Percentiles rank a stretch among this genome's conserved stretches.
Conservation (phyloP, 805 yeast species). For the Yamadazyma philogaea region DNA sequence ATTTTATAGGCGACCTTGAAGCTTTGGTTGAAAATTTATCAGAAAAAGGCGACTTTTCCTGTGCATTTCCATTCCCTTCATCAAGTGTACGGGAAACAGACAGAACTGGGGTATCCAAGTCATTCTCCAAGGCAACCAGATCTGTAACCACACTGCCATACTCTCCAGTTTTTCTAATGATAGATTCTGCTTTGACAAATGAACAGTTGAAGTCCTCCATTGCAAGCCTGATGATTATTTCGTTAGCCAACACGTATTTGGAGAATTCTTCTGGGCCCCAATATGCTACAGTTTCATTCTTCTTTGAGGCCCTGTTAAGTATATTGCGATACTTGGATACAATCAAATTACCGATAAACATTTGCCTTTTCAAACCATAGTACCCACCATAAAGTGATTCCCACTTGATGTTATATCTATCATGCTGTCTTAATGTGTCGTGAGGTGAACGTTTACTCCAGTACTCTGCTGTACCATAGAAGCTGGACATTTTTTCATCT, state of each 20-base stretch:
- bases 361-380: slow-evolving; percentile 58
- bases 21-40: background rate
- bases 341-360: slow-evolving; percentile 45
- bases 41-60: background rate
- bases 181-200: slow-evolving; percentile 44
- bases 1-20: background rate
- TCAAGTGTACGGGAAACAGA: background rate
- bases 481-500: slow-evolving; percentile 39
- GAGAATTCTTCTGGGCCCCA: slow-evolving; percentile 60
- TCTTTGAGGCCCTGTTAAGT: slow-evolving; percentile 24
- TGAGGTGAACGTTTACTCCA: slow-evolving; percentile 33
- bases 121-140: slow-evolving; percentile 26
- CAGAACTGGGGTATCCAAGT: slow-evolving; percentile 8
- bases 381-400: slow-evolving; percentile 53
- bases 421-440: slow-evolving; percentile 44
- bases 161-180: slow-evolving; percentile 46
- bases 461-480: slow-evolving; percentile 50
- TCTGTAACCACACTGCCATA: slow-evolving; percentile 43
- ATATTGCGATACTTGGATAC: slow-evolving; percentile 25
- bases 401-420: slow-evolving; percentile 47
- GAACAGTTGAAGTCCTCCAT: slow-evolving; percentile 41
- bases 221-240: slow-evolving; percentile 50
- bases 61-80: background rate
- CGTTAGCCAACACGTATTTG: slow-evolving; percentile 61
- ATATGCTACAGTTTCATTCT: slow-evolving; percentile 49